Percentiles rank a stretch among this genome's conserved stretches.
Evolutionary conservation across 2,329 filamentous ascomycete species (phyloP).

Genomic region (Raffaelea arxii): DNA sequence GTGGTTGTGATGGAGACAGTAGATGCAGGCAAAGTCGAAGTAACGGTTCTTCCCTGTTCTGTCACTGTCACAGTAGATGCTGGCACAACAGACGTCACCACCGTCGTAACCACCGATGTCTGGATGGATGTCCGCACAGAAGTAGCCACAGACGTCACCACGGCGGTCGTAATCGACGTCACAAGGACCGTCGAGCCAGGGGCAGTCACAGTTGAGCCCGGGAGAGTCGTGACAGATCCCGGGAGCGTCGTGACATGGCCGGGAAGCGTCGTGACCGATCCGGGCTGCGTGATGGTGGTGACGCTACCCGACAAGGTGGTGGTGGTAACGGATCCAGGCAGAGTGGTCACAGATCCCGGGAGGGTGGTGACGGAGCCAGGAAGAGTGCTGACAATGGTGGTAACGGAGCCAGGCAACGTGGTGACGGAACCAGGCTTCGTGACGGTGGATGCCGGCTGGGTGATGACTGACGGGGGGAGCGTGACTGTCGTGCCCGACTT

Average conservation of each 20-base stretch:
- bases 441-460: not conserved
- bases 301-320: not conserved
- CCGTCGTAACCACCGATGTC: not conserved
- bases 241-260: constrained; percentile 2
- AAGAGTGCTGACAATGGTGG: constrained; percentile 9
- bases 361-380: constrained; percentile 13
- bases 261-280: constrained; percentile 2
- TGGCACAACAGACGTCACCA: constrained; percentile 6
- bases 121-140: constrained; percentile 8
- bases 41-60: constrained; percentile 8
- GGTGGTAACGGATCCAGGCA: constrained; percentile 5
- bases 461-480: not conserved
- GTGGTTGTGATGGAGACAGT: constrained; percentile 5
- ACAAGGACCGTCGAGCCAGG: not conserved
- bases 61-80: constrained; percentile 6
- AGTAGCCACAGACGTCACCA: constrained; percentile 15
- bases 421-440: not conserved
- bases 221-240: not conserved
- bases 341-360: constrained; percentile 9
- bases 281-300: constrained; percentile 7
- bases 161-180: constrained; percentile 4
- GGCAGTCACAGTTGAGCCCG: constrained; percentile 3
- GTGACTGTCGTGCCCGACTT: constrained; percentile 3
- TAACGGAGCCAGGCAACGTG: constrained; percentile 8
- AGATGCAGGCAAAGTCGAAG: constrained; percentile 8